These are phyloP conservation scores for Mallotus nudiflorus DNA, from an alignment of 345 rosid genomes.

Conservation along the genomic window DNA sequence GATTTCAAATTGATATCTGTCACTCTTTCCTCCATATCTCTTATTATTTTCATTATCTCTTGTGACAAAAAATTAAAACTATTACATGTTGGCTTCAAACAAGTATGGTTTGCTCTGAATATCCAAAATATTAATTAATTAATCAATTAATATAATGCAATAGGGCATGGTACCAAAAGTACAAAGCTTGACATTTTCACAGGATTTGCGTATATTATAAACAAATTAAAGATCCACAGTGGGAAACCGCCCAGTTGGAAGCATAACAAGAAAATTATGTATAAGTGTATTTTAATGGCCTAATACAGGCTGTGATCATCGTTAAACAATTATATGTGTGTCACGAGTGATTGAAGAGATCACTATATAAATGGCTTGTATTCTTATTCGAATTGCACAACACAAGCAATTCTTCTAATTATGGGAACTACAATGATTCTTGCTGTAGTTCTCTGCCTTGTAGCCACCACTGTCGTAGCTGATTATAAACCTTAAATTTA, in stretches of 20 bases:
- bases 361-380: slow-evolving; percentile 29
- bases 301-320: slow-evolving; percentile 31
- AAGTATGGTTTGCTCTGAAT: too few relatives aligned
- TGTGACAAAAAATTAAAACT: too few relatives aligned
- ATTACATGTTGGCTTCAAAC: too few relatives aligned
- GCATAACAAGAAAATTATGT: not conserved
- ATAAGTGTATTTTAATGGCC: slow-evolving; percentile 2
- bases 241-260: slow-evolving; percentile 11
- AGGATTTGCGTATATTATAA: too few relatives aligned
- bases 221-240: not conserved
- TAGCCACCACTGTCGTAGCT: slow-evolving; percentile 24
- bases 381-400: not conserved
- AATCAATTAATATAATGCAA: too few relatives aligned
- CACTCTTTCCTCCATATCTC: too few relatives aligned
- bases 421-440: slow-evolving; percentile 32
- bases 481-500: slow-evolving; percentile 28
- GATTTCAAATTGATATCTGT: too few relatives aligned
- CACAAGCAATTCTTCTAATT: not conserved
- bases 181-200: slow-evolving; percentile 4
- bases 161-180: not conserved
- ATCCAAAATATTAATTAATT: too few relatives aligned
- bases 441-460: slow-evolving; percentile 35
- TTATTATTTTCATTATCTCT: too few relatives aligned
- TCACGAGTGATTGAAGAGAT: slow-evolving; percentile 8
- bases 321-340: not conserved